Conservation (phyloP, 805 yeast genomes). For the Kodamaea kaohsiungensis region DNA sequence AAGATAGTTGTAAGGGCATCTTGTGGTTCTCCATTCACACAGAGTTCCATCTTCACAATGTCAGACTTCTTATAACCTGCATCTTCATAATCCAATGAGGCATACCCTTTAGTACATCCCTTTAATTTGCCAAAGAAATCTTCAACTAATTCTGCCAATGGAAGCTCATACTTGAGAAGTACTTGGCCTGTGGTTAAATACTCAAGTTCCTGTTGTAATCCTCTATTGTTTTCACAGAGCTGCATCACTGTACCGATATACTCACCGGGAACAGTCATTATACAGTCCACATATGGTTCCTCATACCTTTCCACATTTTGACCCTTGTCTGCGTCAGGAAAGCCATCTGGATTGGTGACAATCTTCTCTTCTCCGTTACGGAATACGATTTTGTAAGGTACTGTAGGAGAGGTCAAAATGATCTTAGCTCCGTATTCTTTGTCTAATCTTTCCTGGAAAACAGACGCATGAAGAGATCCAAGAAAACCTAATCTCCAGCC, state of each 20-base stretch:
- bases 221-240: slow-evolving; percentile 82
- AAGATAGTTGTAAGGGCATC: slow-evolving; percentile 92
- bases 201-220: slow-evolving; percentile 75
- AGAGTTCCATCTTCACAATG: slow-evolving; percentile 81
- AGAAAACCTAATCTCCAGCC: slow-evolving; percentile 97
- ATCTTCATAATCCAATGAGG: slow-evolving; percentile 92
- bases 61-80: slow-evolving; percentile 81
- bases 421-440: slow-evolving; percentile 92
- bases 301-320: slow-evolving; percentile 51
- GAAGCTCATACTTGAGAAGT: slow-evolving; percentile 73
- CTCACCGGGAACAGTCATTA: slow-evolving; percentile 89
- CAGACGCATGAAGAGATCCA: slow-evolving; percentile 94
- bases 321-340: slow-evolving; percentile 64
- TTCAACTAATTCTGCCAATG: slow-evolving; percentile 87
- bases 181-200: slow-evolving; percentile 82
- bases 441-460: slow-evolving; percentile 86
- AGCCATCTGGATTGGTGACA: slow-evolving; percentile 89
- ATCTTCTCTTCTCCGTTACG: slow-evolving; percentile 62
- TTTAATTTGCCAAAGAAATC: slow-evolving; percentile 94
- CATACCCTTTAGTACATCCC: slow-evolving; percentile 88
- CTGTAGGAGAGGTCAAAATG: slow-evolving; percentile 93
- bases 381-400: slow-evolving; percentile 80
- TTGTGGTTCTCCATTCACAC: slow-evolving; percentile 85
- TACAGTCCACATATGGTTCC: slow-evolving; percentile 90
- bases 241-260: slow-evolving; percentile 85